Conservation (phyloP, 2,329 filamentous ascomycete genomes). For the Decorospora gaudefroyi region DNA sequence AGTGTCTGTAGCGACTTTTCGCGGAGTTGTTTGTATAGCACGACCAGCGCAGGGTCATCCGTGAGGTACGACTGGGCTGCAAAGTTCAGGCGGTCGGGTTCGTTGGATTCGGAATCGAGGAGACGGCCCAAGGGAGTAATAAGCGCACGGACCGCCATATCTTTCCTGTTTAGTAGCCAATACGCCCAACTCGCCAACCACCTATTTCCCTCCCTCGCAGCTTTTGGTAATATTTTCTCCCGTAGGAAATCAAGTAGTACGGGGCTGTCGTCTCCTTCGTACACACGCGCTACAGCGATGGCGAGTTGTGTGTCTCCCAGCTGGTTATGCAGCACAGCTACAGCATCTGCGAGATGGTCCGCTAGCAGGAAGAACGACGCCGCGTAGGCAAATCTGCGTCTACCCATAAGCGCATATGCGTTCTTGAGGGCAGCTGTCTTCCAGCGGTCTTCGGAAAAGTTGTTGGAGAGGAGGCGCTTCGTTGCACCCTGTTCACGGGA, state of each 20-base stretch:
- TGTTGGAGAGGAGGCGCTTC: constrained; percentile 78
- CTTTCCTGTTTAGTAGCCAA: constrained; percentile 81
- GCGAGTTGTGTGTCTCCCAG: constrained; percentile 88
- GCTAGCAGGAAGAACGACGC: constrained; percentile 94
- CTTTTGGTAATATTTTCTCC: constrained; percentile 76
- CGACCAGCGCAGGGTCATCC: constrained; percentile 86
- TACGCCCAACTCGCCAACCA: constrained; percentile 97
- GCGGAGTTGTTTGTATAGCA: constrained; percentile 84
- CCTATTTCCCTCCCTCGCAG: constrained; percentile 79
- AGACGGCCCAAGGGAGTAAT: constrained; percentile 80
- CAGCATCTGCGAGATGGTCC: constrained; percentile 80
- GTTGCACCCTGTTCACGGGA: constrained; percentile 84
- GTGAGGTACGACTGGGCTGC: constrained; percentile 80
- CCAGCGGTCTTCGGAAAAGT: constrained; percentile 87
- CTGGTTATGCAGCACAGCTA: constrained; percentile 84
- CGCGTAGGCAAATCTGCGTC: constrained; percentile 89
- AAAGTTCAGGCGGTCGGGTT: constrained; percentile 69
- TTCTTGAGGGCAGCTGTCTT: constrained; percentile 91
- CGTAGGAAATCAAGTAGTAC: constrained; percentile 74
- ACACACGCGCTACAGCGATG: constrained; percentile 82
- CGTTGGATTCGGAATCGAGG: constrained; percentile 68
- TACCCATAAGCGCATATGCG: constrained; percentile 91
- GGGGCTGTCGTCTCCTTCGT: constrained; percentile 80
- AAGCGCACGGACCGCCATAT: constrained; percentile 81
- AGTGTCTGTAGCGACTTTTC: constrained; percentile 81